Evolutionary conservation across 768 basidiomycete genomes (phyloP), one percentile per base, ranked within the genome.

Genomic region (Amanita brunnescens): DNA sequence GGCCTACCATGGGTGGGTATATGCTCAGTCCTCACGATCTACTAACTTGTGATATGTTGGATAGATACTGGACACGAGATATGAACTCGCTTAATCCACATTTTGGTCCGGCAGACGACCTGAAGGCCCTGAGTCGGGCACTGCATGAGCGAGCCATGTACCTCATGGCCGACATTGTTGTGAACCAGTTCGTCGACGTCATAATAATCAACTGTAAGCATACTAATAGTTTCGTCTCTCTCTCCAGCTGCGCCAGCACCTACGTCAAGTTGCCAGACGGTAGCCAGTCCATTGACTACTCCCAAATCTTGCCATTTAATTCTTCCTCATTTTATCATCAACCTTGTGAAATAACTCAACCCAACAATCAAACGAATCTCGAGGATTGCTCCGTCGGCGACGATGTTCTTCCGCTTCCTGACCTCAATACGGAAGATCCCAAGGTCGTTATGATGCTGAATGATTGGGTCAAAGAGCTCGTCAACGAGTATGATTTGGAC

Each of bases 371-470:
- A 24, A 80, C 81, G 41, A 62, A 66, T 30, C 63, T 72, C 34
- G 74, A 82, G 57, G 79, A 85, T 65, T 87, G 85, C 65, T 90
- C 86, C 85, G 70, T 91, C 2, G 88, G 88, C 2, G 85, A 88
- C 58, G 66, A 67, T 8, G 62, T 61, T 1, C 76, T 88, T 33
- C 72, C 84, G n/a, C 71, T 89, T 0, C 71, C 80, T 0, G 87
- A 90, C 59, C 58, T 90, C 55, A 77, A 89, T 67, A 90, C 88
- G 13, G 78, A 87, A 62, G 72, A 85, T 52, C 61, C 70, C 2
- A 61, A 59, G 8, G 80, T 89, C 30, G 71, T 77, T 5, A 62
- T 67, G 7, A 73, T 67, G 4, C 79, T 80, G 65, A 70, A 77
- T 49, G 57, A 61, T n/a, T 89, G 86, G 86, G 75, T 88, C 62